Percentiles rank a stretch among this genome's conserved stretches.
Evolutionary conservation across 2,329 filamentous ascomycete genomes (phyloP).

Genomic region (Coniochaeta sp.): DNA sequence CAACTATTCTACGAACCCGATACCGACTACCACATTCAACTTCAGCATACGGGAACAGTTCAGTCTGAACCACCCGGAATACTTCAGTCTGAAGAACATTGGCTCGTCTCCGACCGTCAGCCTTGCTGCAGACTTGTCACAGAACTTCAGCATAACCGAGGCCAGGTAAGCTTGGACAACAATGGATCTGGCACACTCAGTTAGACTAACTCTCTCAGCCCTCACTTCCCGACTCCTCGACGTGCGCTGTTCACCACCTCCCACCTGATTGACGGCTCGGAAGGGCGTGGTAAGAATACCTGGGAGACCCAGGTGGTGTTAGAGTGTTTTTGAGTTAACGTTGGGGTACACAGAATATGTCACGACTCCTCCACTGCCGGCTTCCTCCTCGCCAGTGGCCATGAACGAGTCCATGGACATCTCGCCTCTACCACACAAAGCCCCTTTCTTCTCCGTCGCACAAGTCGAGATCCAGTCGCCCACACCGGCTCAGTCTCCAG

Average conservation of each 20-base stretch:
- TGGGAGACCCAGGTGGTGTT: neutral
- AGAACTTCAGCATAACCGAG: slow-evolving; percentile 85
- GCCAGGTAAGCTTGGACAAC: slow-evolving; percentile 58
- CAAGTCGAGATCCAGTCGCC: slow-evolving; percentile 67
- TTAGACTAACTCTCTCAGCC: slow-evolving; percentile 43
- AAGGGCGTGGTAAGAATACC: slow-evolving; percentile 48
- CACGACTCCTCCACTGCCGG: slow-evolving; percentile 73
- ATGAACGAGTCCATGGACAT: slow-evolving; percentile 81
- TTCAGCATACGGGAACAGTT: slow-evolving; percentile 74
- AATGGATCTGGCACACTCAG: neutral
- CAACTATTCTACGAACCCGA: slow-evolving; percentile 48
- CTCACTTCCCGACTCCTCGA: slow-evolving; percentile 74
- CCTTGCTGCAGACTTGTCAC: slow-evolving; percentile 86
- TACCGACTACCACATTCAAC: slow-evolving; percentile 50
- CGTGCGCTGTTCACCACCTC: slow-evolving; percentile 76
- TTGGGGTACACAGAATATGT: slow-evolving; percentile 51
- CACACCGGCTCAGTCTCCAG: slow-evolving; percentile 49
- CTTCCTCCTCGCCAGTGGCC: slow-evolving; percentile 71
- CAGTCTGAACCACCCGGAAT: slow-evolving; percentile 56
- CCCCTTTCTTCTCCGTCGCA: slow-evolving; percentile 46
- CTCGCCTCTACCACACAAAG: slow-evolving; percentile 86
- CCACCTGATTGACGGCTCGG: slow-evolving; percentile 54
- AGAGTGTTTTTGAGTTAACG: slow-evolving; percentile 14
- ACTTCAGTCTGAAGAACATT: slow-evolving; percentile 67
- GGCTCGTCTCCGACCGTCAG: slow-evolving; percentile 89